These are phyloP conservation scores for Phytophthora fragariaefolia DNA, from an alignment of 352 stramenopile genomes.

Conservation along the genomic window DNA sequence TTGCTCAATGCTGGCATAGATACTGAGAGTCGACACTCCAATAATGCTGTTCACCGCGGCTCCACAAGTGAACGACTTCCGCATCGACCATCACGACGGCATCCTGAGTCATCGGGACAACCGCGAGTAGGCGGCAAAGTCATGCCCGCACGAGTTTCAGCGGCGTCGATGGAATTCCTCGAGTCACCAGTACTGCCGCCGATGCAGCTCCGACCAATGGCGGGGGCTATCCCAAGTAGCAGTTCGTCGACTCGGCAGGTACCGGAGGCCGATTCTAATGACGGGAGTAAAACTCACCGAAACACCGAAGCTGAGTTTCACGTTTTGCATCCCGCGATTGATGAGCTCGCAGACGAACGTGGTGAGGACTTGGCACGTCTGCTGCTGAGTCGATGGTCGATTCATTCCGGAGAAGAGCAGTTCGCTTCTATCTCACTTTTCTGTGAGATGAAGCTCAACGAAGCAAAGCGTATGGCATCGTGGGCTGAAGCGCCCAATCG, in stretches of 20 bases:
- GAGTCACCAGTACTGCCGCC: conserved; percentile 44
- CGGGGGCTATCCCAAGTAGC: conserved; percentile 13
- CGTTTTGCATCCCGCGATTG: conserved; percentile 64
- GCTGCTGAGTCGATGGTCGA: conserved; percentile 75
- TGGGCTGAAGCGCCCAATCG: conserved; percentile 77
- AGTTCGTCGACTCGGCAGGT: conserved; percentile 10
- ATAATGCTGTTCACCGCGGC: conserved; percentile 4
- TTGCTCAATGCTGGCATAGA: conserved; percentile 8
- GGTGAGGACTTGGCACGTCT: conserved; percentile 62
- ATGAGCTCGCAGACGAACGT: conserved; percentile 55
- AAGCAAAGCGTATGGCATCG: conserved; percentile 76
- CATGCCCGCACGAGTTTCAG: conserved; percentile 37
- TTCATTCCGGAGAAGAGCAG: conserved; percentile 53
- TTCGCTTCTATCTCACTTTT: conserved; percentile 77
- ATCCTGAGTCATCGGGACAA: neutral
- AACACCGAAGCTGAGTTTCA: conserved; percentile 48
- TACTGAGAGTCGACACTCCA: conserved; percentile 4
- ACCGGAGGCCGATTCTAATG: neutral
- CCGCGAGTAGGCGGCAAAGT: conserved; percentile 28
- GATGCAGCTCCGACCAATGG: conserved; percentile 41
- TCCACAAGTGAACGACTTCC: conserved; percentile 25
- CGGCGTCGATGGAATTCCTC: conserved; percentile 39
- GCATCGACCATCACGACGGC: conserved; percentile 16
- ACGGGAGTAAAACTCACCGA: conserved; percentile 20
- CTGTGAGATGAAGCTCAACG: conserved; percentile 82